phyloP scores from a whole-genome alignment of 257 asterid genomes.

The Catharanthus roseus region DNA sequence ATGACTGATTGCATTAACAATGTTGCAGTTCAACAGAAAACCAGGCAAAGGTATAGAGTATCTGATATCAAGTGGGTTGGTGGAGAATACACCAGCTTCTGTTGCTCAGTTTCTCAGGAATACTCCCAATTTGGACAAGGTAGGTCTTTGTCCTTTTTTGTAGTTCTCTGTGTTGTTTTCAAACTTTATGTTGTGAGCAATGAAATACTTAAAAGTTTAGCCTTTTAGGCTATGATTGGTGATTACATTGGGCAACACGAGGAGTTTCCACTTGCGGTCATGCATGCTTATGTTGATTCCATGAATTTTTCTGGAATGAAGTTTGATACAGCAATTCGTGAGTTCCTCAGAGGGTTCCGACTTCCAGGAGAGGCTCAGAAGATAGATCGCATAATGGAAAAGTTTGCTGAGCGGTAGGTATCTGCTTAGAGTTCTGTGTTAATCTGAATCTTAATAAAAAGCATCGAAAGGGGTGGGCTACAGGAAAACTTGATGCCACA shows the following conservation, averaged over 20 bases:
- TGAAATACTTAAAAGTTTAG: conserved; percentile 23
- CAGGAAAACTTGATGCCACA: neutral
- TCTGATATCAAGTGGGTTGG: conserved; percentile 73
- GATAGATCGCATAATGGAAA: conserved; percentile 99
- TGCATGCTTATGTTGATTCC: conserved; percentile 97
- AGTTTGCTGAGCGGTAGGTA: conserved; percentile 94
- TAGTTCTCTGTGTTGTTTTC: neutral
- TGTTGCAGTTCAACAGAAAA: conserved; percentile 72
- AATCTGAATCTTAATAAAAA: neutral
- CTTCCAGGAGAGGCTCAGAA: conserved; percentile 99
- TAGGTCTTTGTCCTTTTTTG: conserved; percentile 12
- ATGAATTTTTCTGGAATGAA: conserved; percentile 86
- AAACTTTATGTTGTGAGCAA: conserved; percentile 15
- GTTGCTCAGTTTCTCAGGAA: conserved; percentile 84
- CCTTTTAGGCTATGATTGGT: conserved; percentile 78
- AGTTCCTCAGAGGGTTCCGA: conserved; percentile 87
- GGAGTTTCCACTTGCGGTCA: conserved; percentile 96
- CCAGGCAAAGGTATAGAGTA: conserved; percentile 75
- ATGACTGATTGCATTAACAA: conserved; percentile 23
- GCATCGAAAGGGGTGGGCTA: neutral
- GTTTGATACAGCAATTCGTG: conserved; percentile 88
- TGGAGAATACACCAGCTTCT: conserved; percentile 73
- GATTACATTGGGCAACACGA: conserved; percentile 97
- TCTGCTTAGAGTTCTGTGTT: conserved; percentile 17
- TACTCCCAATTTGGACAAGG: conserved; percentile 92